phyloP scores from a whole-genome alignment of 208 protist species.

The Leishmania major region DNA sequence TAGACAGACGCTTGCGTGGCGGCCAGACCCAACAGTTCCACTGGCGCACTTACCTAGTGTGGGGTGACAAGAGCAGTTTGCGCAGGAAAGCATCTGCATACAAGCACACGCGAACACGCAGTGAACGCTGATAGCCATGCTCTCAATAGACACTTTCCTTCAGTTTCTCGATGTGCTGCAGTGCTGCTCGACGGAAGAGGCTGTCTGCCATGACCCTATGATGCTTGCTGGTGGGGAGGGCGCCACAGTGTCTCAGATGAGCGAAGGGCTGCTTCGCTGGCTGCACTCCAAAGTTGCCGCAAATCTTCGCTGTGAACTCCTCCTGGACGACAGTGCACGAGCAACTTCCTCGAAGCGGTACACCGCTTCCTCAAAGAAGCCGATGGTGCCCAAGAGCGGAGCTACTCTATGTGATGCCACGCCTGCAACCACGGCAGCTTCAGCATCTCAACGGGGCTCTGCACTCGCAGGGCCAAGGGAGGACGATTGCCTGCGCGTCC shows the following conservation, averaged over 20 bases:
- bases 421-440: neutral
- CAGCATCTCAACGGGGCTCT: neutral
- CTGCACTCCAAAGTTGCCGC: neutral
- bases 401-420: neutral
- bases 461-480: neutral
- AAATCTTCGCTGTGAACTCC: neutral
- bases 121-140: neutral
- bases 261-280: slow-evolving; percentile 1
- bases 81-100: neutral
- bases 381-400: neutral
- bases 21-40: neutral
- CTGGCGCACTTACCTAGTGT: neutral
- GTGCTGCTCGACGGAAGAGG: neutral
- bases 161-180: neutral
- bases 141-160: neutral
- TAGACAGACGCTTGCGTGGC: neutral
- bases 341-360: neutral
- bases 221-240: neutral
- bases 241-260: neutral
- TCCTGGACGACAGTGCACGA: neutral
- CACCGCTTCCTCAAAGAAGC: neutral
- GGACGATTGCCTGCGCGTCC: neutral
- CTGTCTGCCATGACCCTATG: neutral
- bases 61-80: neutral
- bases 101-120: neutral